Conservation (phyloP, 2,329 filamentous ascomycete genomes). For the Stenocarpella maydis region DNA sequence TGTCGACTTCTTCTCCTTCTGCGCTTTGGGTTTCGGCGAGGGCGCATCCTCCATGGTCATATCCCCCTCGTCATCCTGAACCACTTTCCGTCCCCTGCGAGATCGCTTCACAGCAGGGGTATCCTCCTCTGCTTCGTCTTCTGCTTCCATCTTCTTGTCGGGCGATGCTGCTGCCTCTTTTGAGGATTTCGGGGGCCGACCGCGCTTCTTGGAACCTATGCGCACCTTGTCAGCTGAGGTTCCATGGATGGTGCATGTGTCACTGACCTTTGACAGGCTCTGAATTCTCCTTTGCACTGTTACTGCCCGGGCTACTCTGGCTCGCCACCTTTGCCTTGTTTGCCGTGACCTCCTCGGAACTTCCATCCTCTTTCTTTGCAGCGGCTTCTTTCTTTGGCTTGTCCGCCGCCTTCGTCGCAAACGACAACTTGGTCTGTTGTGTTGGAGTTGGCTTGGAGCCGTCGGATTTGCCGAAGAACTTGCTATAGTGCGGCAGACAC, state of each 20-base stretch:
- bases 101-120: conserved; percentile 68
- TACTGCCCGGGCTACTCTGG: conserved; percentile 39
- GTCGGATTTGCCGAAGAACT: conserved; percentile 80
- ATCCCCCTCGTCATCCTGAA: conserved; percentile 63
- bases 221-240: conserved; percentile 9
- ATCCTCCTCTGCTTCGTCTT: conserved; percentile 53
- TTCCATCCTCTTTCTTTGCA: conserved; percentile 43
- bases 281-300: conserved; percentile 48
- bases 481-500: conserved; percentile 61
- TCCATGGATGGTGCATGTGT: conserved; percentile 3
- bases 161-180: conserved; percentile 39
- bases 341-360: conserved; percentile 36
- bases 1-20: conserved; percentile 42
- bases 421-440: conserved; percentile 82
- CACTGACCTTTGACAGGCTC: conserved; percentile 50
- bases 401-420: conserved; percentile 65
- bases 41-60: conserved; percentile 49
- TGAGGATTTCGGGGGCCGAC: conserved; percentile 40
- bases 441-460: conserved; percentile 66
- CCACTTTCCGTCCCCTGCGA: conserved; percentile 55
- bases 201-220: conserved; percentile 57
- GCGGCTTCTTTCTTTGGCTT: conserved; percentile 49
- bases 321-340: conserved; percentile 38
- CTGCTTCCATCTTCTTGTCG: conserved; percentile 46
- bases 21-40: conserved; percentile 36